Evolutionary conservation across 2,329 filamentous ascomycete genomes (phyloP).

Genomic region (Alternaria alternata): DNA sequence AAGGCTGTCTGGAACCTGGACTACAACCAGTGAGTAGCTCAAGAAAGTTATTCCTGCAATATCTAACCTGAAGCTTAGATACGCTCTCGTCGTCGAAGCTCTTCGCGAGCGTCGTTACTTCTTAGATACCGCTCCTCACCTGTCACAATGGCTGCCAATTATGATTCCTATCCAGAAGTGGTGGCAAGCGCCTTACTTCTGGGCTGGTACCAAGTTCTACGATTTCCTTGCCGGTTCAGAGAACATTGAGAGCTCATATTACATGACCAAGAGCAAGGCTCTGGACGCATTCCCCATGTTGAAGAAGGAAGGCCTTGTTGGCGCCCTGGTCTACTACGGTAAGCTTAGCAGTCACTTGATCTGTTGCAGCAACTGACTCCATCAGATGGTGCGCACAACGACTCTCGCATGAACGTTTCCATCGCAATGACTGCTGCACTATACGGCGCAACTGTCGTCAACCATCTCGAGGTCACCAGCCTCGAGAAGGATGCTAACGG

Average conservation of each 20-base stretch:
- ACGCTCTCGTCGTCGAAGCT: constrained; percentile 80
- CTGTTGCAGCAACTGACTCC: constrained; percentile 30
- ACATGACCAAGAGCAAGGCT: constrained; percentile 84
- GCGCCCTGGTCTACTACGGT: constrained; percentile 87
- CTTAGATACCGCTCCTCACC: constrained; percentile 81
- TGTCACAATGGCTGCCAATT: constrained; percentile 82
- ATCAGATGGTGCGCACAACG: constrained; percentile 84
- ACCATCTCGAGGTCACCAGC: constrained; percentile 81
- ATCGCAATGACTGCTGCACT: constrained; percentile 88
- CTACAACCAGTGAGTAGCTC: constrained; percentile 71
- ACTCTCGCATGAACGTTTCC: constrained; percentile 91
- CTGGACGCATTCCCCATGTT: constrained; percentile 90
- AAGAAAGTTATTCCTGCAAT: background rate
- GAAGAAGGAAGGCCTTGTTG: constrained; percentile 78
- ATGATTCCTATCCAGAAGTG: constrained; percentile 83
- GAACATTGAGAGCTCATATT: constrained; percentile 89
- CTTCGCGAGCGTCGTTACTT: constrained; percentile 85
- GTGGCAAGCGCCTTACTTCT: constrained; percentile 85
- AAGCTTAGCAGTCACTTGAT: constrained; percentile 20
- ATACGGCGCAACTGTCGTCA: constrained; percentile 82
- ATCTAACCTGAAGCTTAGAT: constrained; percentile 41
- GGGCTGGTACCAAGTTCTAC: constrained; percentile 81
- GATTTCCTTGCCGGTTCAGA: constrained; percentile 85
- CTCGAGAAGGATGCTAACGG: constrained; percentile 78
- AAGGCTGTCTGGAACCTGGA: constrained; percentile 88